phyloP scores from a whole-genome alignment of 495 filamentous ascomycete genomes.

The Penicillium manginii region DNA sequence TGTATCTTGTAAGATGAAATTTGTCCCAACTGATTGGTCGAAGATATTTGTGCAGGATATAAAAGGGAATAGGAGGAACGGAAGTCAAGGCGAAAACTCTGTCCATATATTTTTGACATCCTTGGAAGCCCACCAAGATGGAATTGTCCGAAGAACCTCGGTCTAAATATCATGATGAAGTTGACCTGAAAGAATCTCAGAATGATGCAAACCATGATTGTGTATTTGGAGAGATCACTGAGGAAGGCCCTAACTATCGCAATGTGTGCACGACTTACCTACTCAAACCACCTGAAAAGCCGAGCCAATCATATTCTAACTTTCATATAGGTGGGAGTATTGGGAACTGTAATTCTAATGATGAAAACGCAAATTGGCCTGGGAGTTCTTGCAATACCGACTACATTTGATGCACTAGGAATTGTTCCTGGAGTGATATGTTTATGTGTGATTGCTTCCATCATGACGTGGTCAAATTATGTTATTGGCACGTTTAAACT shows the following conservation, averaged over 20 bases:
- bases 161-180: background rate
- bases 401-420: background rate
- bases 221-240: conserved; percentile 1
- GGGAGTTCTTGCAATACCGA: conserved; percentile 2
- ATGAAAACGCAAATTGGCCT: conserved; percentile 4
- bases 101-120: background rate
- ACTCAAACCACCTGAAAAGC: background rate
- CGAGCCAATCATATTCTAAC: background rate
- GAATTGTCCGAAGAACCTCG: background rate
- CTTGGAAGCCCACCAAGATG: background rate
- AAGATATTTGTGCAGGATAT: background rate
- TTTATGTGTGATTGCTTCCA: background rate
- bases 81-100: background rate
- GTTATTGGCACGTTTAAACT: conserved; percentile 1
- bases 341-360: conserved; percentile 5
- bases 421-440: background rate
- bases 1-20: background rate
- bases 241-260: conserved; percentile 5
- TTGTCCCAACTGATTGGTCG: background rate
- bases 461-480: conserved; percentile 4
- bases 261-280: background rate
- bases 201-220: conserved; percentile 3
- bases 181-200: background rate
- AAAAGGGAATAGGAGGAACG: background rate
- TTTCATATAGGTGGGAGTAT: background rate